Evolutionary conservation across 2,329 filamentous ascomycete species (phyloP).

Genomic region (Pleurostoma richardsiae): DNA sequence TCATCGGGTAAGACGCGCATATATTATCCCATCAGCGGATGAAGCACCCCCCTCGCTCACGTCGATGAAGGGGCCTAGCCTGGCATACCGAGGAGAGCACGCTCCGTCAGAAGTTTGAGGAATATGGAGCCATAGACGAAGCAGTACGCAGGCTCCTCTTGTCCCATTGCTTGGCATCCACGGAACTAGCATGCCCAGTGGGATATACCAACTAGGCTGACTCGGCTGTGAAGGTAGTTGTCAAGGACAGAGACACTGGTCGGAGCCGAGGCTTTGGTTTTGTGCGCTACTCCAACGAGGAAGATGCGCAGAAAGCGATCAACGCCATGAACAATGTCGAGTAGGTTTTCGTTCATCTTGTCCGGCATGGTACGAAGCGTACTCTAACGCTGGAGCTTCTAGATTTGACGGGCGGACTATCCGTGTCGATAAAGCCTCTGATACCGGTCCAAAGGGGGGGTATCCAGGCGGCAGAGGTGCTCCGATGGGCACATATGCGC

Average conservation of each 20-base stretch:
- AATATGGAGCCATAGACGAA: constrained; percentile 88
- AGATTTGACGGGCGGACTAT: constrained; percentile 94
- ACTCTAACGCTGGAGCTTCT: not conserved
- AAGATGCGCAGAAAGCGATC: constrained; percentile 74
- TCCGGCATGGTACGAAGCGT: too few species aligned
- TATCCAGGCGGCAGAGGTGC: constrained; percentile 42
- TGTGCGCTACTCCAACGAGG: constrained; percentile 77
- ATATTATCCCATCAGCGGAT: not conserved
- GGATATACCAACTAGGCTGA: not conserved
- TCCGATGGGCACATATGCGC: constrained; percentile 22
- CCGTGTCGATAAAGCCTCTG: constrained; percentile 91
- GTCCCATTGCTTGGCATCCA: not conserved
- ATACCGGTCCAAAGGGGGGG: constrained; percentile 62
- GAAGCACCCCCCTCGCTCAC: constrained; percentile 11
- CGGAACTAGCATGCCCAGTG: not conserved
- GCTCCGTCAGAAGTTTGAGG: constrained; percentile 85
- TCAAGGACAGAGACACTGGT: constrained; percentile 95
- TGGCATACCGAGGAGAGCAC: constrained; percentile 95
- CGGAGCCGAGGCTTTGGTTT: constrained; percentile 97
- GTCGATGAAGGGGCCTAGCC: constrained; percentile 71
- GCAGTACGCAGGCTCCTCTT: constrained; percentile 66
- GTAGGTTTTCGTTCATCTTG: constrained; percentile 45
- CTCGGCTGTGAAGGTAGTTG: constrained; percentile 66
- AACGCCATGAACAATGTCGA: constrained; percentile 81
- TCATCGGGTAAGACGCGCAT: constrained; percentile 69